Evolutionary conservation across 2,329 filamentous ascomycete species (phyloP).

Genomic region (Colletotrichum somersetense): DNA sequence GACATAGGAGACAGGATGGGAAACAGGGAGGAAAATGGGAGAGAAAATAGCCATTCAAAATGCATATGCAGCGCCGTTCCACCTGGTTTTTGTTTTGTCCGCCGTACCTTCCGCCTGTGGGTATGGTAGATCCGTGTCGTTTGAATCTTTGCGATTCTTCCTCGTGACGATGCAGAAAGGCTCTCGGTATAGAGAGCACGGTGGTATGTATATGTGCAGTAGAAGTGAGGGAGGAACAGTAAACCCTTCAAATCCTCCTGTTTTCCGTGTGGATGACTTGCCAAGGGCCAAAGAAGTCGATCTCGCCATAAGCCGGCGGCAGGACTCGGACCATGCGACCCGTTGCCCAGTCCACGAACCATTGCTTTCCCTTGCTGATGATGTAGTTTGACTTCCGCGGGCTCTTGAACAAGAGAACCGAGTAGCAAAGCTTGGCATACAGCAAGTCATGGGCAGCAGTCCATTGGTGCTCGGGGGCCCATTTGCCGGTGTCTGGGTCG

Average conservation of each 20-base stretch:
- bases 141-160: constrained; percentile 38
- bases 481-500: constrained; percentile 66
- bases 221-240: background rate
- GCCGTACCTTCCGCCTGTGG: constrained; percentile 21
- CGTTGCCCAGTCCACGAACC: constrained; percentile 71
- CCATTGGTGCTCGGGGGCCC: constrained; percentile 68
- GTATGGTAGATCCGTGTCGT: constrained; percentile 26
- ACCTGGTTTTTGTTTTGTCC: constrained; percentile 34
- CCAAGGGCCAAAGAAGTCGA: constrained; percentile 63
- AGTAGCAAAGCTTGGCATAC: constrained; percentile 71
- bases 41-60: constrained; percentile 13
- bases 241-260: constrained; percentile 53
- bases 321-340: constrained; percentile 66
- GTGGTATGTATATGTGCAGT: constrained; percentile 35
- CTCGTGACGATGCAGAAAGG: constrained; percentile 36
- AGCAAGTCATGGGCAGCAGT: constrained; percentile 68
- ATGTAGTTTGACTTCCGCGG: constrained; percentile 71
- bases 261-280: constrained; percentile 65
- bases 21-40: background rate
- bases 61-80: constrained; percentile 35
- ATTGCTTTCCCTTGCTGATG: constrained; percentile 68
- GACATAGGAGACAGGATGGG: constrained; percentile 8
- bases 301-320: constrained; percentile 67
- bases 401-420: constrained; percentile 67
- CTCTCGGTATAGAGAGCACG: constrained; percentile 19